These are phyloP conservation scores for Pichia sp. DNA, from an alignment of 1,139 yeast genomes.

Conservation along the genomic window DNA sequence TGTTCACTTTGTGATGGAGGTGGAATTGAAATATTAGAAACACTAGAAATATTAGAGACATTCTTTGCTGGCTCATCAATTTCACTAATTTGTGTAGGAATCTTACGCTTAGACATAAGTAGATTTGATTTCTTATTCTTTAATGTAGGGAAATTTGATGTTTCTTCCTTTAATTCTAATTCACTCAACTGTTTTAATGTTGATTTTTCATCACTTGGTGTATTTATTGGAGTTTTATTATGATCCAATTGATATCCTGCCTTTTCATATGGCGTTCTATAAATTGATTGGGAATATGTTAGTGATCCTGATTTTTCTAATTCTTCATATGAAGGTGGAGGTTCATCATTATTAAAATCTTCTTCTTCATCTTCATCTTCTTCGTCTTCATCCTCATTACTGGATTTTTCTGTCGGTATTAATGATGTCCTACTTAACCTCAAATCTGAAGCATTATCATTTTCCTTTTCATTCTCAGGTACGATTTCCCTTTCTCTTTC, in stretches of 20 bases:
- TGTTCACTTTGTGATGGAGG: background rate
- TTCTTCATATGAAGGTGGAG: constrained; percentile 29
- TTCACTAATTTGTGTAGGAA: constrained; percentile 21
- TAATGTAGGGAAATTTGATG: background rate
- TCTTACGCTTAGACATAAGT: constrained; percentile 19
- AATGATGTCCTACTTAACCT: constrained; percentile 23
- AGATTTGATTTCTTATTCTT: background rate
- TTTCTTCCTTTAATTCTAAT: background rate
- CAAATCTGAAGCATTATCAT: constrained; percentile 2
- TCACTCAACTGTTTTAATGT: background rate
- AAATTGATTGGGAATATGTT: constrained; percentile 28
- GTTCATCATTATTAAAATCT: constrained; percentile 15
- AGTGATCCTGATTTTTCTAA: constrained; percentile 27
- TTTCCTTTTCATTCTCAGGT: constrained; percentile 2
- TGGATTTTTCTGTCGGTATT: constrained; percentile 21
- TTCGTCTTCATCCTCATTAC: constrained; percentile 9
- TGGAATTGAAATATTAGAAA: background rate
- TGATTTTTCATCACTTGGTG: background rate
- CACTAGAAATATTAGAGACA: background rate
- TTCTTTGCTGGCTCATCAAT: constrained; percentile 4
- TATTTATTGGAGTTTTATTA: constrained; percentile 12
- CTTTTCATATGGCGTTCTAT: constrained; percentile 30
- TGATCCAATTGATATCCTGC: constrained; percentile 29
- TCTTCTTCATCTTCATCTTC: constrained; percentile 1
- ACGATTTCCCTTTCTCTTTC: too few relatives aligned